Conservation (phyloP, 768 basidiomycete genomes). For the Tricholoma furcatifolium region DNA sequence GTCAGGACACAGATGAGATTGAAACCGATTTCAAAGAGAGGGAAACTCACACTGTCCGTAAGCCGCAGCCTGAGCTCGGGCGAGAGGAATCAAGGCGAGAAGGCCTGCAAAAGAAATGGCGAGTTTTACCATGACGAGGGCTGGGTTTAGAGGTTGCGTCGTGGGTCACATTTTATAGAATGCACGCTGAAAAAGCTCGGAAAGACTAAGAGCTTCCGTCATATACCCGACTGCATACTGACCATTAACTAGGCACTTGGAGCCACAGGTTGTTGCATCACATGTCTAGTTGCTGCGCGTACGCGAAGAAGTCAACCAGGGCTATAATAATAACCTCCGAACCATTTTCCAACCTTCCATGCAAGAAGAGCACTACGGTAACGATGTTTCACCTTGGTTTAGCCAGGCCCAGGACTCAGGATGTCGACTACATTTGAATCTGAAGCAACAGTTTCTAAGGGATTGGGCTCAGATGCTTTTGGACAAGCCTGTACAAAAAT, state of each 20-base stretch:
- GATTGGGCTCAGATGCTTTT: too few species aligned
- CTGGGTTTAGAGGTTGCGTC: background rate
- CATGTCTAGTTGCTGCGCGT: constrained; percentile 13
- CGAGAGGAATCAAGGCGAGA: background rate
- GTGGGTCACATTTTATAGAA: background rate
- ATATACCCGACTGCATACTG: constrained; percentile 31
- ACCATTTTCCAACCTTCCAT: background rate
- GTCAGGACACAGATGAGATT: background rate
- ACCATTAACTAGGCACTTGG: constrained; percentile 22
- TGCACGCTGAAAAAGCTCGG: background rate
- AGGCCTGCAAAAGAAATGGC: background rate
- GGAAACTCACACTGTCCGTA: background rate
- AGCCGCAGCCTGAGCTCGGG: background rate
- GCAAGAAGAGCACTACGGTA: background rate
- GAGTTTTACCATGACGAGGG: background rate
- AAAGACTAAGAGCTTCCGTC: constrained; percentile 17
- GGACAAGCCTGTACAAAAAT: background rate
- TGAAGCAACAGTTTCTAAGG: constrained; percentile 3
- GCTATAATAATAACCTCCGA: background rate
- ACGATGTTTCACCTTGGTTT: constrained; percentile 19
- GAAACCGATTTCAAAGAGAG: background rate
- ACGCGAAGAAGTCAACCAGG: background rate
- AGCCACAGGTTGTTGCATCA: constrained; percentile 10
- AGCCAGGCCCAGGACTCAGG: constrained; percentile 2
- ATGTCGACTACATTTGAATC: constrained; percentile 10